Evolutionary conservation across 108 stramenopile species (phyloP), one percentile per base, ranked within the genome.

Genomic region (Pseudonitzschia multistriata): DNA sequence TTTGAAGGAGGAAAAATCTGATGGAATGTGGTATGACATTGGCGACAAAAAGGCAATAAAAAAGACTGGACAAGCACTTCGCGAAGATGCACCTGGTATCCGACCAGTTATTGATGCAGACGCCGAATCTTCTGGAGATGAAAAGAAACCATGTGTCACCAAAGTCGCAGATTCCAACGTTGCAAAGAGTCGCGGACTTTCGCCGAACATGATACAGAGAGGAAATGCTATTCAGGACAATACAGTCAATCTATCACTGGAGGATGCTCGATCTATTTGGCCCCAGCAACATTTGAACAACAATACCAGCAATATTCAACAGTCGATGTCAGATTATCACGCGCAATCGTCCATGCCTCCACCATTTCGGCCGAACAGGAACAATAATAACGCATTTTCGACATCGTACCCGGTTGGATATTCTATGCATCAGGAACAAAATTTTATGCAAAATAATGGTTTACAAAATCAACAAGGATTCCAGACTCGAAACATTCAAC

Each of bases 21-120:
- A 78, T 6, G 87, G 84, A 0, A 34, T 81, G 69, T 95, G 89
- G 91, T 81, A 68, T 34, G 94, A 95, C 63, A 95, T 95, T 74
- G 94, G 94, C 5, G 94, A 95, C 54, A 80, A 83, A 28, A 78
- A 87, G 49, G 94, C 94, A 15, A 83, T 89, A 66, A 91, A 91
- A 76, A 95, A 95, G 65, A 81, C 88, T 10, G 88, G 91, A 30
- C 94, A 95, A 77, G 89, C 91, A 21, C 55, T 95, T 19, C 67
- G 94, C 11, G 94, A 96, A 66, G 86, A 83, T 68, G 88, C 90
- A 39, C 85, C 88, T 14, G 90, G 90, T 31, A 81, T 89, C 52
- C 83, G 93, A 49, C 78, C 82, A 17, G 83, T 82, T 39, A 55
- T 77, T 34, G 68, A 63, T 22, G 75, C 59, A 5, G 78, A 71